These are phyloP conservation scores for Penicillium pulvis DNA, from an alignment of 495 filamentous ascomycete genomes.

Conservation along the genomic window DNA sequence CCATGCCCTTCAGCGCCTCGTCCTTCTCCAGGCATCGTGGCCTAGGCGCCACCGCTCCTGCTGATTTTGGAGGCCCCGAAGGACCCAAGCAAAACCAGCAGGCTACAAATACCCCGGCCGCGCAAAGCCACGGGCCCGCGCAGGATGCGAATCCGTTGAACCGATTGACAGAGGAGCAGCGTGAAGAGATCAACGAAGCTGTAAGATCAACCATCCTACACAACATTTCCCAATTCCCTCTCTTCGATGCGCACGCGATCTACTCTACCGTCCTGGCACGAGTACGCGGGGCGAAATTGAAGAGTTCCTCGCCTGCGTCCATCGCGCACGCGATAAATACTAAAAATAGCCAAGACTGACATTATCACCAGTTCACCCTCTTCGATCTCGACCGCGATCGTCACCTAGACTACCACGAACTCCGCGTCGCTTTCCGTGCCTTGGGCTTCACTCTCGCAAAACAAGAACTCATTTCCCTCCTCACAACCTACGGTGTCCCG, in stretches of 20 bases:
- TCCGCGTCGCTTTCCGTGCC: conserved; percentile 95
- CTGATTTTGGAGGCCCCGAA: conserved; percentile 34
- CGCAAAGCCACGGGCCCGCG: conserved; percentile 39
- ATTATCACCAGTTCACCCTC: conserved; percentile 71
- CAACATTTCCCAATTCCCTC: background rate
- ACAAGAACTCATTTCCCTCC: conserved; percentile 72
- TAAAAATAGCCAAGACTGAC: background rate
- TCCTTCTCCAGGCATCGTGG: conserved; percentile 45
- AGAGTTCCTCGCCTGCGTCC: background rate
- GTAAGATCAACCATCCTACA: conserved; percentile 50
- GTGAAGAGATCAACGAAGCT: conserved; percentile 87
- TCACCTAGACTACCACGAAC: conserved; percentile 94
- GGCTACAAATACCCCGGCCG: conserved; percentile 27
- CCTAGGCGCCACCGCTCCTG: conserved; percentile 29
- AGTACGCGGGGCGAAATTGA: background rate
- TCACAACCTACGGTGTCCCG: conserved; percentile 71
- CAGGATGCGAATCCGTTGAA: conserved; percentile 52
- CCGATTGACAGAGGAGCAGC: conserved; percentile 77
- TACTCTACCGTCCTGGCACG: background rate
- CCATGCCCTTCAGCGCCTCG: conserved; percentile 51
- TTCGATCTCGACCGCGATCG: conserved; percentile 97
- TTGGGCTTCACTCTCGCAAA: conserved; percentile 91
- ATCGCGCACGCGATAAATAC: conserved; percentile 4
- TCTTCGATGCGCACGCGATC: background rate
- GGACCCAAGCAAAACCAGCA: conserved; percentile 35